Base-by-base conservation (phyloP, 495 filamentous ascomycete species). In the Tricharina praecox region DNA sequence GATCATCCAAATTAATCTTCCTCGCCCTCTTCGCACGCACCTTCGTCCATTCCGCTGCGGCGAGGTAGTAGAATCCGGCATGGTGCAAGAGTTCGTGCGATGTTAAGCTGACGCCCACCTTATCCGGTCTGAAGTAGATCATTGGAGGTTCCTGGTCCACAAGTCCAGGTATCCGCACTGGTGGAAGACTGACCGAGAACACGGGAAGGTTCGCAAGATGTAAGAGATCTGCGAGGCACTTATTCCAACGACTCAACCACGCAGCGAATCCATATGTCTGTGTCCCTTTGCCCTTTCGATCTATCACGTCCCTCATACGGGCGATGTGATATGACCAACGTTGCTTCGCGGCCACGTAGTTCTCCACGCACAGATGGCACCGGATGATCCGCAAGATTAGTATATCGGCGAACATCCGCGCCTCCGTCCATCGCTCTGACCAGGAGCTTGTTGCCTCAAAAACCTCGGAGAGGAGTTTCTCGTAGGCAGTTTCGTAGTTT, bases 1-100 rank as follows among this genome's bases (percentile, higher is more conserved):
- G 75, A 58, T 93, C 85, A 47, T 84, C 82, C 42, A 77, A 70
- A 19, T 84, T 75, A 38, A 93, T 87, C 9, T 73, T 66, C 36
- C 69, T 61, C 0, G 85, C 85, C 39, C 79, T 64, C 2, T 43
- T 60, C 39, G 73, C 70, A 16, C 85, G 74, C 16, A 66, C 59
- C 37, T 71, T 70, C 2, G 77, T 63, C 53, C 85, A 77, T 41
- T 74, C 77, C 0, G 80, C 74, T 1, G 84, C 78, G 11, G 76
- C 60, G 21, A 76, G 72, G 44, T 82, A 75, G 82, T 87, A 95
- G 59, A 92, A 95, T 0, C 86, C 87, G 10, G 80, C 66, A 53
- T 95, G 87, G 49, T 93, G 86, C 3, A 95, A 69, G 9, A 76
- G 63, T 46, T 95, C 79, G 76, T 78, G 87, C 0, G 86, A 82